Percentiles rank a stretch among this genome's conserved stretches.
These are phyloP conservation scores for Capillidium heterosporum DNA, from an alignment of 371 early-diverging fungal genomes.

Conservation along the genomic window DNA sequence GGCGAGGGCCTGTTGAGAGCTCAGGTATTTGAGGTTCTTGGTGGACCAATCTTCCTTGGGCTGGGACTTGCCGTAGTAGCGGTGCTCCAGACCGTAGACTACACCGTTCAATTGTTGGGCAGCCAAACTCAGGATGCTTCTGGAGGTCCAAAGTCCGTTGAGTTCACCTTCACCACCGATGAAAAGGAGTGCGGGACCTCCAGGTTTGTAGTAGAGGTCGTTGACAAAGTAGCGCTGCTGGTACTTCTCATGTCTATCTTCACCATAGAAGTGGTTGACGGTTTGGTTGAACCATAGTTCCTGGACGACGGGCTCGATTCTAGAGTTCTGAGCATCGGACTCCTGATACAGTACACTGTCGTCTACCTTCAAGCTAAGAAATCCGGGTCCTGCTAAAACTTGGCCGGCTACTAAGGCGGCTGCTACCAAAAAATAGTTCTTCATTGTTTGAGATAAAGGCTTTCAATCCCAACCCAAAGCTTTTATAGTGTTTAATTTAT, in stretches of 20 bases:
- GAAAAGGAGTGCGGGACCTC: constrained; percentile 35
- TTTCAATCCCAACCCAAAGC: no score
- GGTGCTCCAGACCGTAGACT: constrained; percentile 47
- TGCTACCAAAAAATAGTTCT: no score
- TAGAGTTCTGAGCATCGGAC: constrained; percentile 10
- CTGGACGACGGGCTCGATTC: neutral
- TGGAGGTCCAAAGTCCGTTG: constrained; percentile 13
- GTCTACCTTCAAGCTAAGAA: neutral
- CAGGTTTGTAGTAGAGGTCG: constrained; percentile 31
- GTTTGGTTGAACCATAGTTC: constrained; percentile 23
- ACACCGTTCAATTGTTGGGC: constrained; percentile 39
- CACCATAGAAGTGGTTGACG: constrained; percentile 25
- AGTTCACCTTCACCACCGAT: constrained; percentile 13
- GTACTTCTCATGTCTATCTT: constrained; percentile 17
- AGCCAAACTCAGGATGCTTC: neutral
- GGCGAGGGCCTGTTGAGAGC: constrained; percentile 33
- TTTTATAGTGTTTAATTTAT: no score
- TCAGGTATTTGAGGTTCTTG: constrained; percentile 22
- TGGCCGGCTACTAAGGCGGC: neutral
- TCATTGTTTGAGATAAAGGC: no score
- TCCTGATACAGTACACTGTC: neutral
- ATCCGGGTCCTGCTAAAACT: neutral
- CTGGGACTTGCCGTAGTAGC: constrained; percentile 51
- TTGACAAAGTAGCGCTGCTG: constrained; percentile 40
- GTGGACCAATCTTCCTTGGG: constrained; percentile 6